Conservation (phyloP, 257 asterid species). For the Solanum verrucosum region DNA sequence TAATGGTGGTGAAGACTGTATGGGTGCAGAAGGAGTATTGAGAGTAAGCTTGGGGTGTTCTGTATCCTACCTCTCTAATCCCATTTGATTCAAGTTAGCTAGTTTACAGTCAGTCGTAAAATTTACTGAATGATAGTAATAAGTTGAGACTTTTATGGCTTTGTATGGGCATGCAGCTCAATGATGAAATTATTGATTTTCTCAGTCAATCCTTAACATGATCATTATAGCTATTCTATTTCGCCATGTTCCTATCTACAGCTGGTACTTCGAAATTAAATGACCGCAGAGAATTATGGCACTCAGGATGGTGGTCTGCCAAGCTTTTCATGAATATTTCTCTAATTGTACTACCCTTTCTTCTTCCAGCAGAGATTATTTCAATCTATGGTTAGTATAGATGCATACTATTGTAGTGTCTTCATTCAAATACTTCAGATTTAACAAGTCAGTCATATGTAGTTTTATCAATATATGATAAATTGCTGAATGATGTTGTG, state of each 20-base stretch:
- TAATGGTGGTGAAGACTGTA: slow-evolving; percentile 34
- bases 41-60: slow-evolving; percentile 48
- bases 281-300: slow-evolving; percentile 35
- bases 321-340: slow-evolving; percentile 25
- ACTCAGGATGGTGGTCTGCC: slow-evolving; percentile 46
- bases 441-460: neutral
- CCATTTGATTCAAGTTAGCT: neutral
- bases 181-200: neutral
- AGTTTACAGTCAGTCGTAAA: neutral
- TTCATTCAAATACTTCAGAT: neutral
- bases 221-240: slow-evolving; percentile 26
- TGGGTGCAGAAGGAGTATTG: slow-evolving; percentile 45
- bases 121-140: neutral
- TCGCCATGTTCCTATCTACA: slow-evolving; percentile 40
- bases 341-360: slow-evolving; percentile 27
- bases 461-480: neutral
- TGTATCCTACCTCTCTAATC: slow-evolving; percentile 24
- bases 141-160: neutral
- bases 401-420: neutral
- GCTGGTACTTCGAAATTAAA: slow-evolving; percentile 38
- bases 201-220: slow-evolving; percentile 16
- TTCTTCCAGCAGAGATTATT: slow-evolving; percentile 23
- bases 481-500: neutral
- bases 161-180: neutral
- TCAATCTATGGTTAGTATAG: slow-evolving; percentile 28